Base-by-base conservation (phyloP, 345 rosid species). In the Cardamine resedifolia region DNA sequence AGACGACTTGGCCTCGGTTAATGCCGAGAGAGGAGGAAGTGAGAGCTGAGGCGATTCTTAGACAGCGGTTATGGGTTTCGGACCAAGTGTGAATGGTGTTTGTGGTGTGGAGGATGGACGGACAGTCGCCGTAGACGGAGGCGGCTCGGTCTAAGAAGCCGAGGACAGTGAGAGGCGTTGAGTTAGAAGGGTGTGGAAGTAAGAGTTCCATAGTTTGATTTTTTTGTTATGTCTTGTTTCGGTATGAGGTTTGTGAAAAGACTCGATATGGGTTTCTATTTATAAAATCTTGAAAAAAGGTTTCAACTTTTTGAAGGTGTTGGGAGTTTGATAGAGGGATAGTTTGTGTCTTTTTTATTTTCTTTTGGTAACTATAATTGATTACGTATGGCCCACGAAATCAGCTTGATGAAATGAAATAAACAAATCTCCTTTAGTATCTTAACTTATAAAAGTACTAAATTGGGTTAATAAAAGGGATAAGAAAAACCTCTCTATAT, bases 21-120 rank as follows among this genome's bases (percentile, higher is more conserved):
- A 86, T 78, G 44, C 91, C 88, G 14, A 55, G 31, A 12, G 75
- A 70, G 20, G 79, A 55, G 23, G 90, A 81, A 3, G 87, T 66
- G 30, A 92, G 85, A 41, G 92, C 83, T 2, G 98, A 90, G 15
- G 98, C 96, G 7, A 92, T 58, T 24, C 66, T 84, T 79, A 90
- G 89, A 67, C 95, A 92, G 55, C 95, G 90, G 19, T 81, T 75
- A 77, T 85, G 78, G 53, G 96, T 92, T 56, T 88, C 78, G 1
- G 95, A 82, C 98, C 98, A 92, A 1, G 90, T 76, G 39, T 76
- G 66, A 81, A 74, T 80, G 44, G 83, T 71, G 77, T 81, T 79
- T 76, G 58, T 15, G 57, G 83, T 77, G 84, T 85, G 83, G 72
- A 86, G 36, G 66, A 92, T 63, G 44, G 95, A 88, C 4, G 85